phyloP scores from a whole-genome alignment of 257 asterid species.

The Primulina huaijiensis region DNA sequence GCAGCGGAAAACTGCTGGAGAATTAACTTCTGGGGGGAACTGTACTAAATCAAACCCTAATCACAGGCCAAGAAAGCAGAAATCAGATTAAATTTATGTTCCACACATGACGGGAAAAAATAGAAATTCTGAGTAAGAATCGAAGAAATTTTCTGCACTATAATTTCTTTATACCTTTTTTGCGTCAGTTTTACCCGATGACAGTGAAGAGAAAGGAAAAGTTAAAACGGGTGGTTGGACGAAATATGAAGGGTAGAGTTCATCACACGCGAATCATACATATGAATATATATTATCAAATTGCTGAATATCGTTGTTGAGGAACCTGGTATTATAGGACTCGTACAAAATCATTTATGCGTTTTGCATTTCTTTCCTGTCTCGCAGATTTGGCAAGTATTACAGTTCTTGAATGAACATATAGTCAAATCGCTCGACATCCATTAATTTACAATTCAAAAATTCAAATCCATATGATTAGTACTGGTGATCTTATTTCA shows the following conservation, averaged over 20 bases:
- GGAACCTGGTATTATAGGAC: background rate
- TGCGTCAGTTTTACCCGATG: constrained; percentile 38
- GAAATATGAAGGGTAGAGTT: constrained; percentile 22
- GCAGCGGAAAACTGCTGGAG: constrained; percentile 65
- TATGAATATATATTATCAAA: background rate
- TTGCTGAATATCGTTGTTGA: constrained; percentile 1
- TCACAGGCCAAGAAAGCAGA: constrained; percentile 2
- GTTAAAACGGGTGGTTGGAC: constrained; percentile 18
- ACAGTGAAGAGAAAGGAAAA: constrained; percentile 27
- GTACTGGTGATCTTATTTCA: background rate
- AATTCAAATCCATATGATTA: background rate
- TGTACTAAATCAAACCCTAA: constrained; percentile 70
- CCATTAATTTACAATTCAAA: background rate
- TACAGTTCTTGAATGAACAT: constrained; percentile 9
- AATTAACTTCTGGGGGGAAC: constrained; percentile 64
- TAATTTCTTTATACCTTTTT: background rate
- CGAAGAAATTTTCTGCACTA: background rate
- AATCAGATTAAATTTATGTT: background rate
- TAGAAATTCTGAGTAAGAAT: background rate
- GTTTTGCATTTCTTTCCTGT: constrained; percentile 1
- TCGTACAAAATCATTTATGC: background rate
- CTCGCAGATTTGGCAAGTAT: background rate
- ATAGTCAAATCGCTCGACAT: background rate
- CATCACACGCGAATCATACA: constrained; percentile 26
- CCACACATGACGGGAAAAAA: background rate